These are phyloP conservation scores for Boletus rubropictus DNA, from an alignment of 768 basidiomycete species.

Conservation along the genomic window DNA sequence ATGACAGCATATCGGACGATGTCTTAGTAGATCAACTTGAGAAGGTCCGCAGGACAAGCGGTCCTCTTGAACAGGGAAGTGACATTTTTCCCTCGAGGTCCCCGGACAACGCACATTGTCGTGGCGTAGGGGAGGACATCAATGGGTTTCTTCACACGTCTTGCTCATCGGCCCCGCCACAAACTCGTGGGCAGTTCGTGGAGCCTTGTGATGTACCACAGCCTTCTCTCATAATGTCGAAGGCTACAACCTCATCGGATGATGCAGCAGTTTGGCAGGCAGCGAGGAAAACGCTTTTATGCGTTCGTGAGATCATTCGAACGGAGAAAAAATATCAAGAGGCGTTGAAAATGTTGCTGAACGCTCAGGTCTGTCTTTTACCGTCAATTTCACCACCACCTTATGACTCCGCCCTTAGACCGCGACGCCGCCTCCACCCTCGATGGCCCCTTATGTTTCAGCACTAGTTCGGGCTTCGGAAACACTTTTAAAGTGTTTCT, in stretches of 20 bases:
- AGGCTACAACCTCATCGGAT: slow-evolving; percentile 10
- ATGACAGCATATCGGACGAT: slow-evolving; percentile 47
- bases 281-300: slow-evolving; percentile 38
- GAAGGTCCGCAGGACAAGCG: slow-evolving; percentile 31
- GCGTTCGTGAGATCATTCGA: slow-evolving; percentile 44
- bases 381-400: not conserved
- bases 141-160: not conserved
- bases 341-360: slow-evolving; percentile 33
- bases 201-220: not conserved
- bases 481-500: slow-evolving; percentile 43
- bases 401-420: slow-evolving; percentile 25
- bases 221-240: not conserved
- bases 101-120: not conserved
- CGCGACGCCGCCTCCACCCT: slow-evolving; percentile 41
- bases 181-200: not conserved
- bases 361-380: slow-evolving; percentile 30
- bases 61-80: not conserved
- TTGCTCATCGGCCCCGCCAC: not conserved
- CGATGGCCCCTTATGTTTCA: slow-evolving; percentile 48
- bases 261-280: slow-evolving; percentile 31
- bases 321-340: slow-evolving; percentile 43
- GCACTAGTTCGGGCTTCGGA: slow-evolving; percentile 48
- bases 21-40: slow-evolving; percentile 45
- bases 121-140: not conserved
- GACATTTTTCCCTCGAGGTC: not conserved